Percentiles rank a stretch among this genome's conserved stretches.
phyloP scores from a whole-genome alignment of 257 asterid species.

The Asclepias syriaca region DNA sequence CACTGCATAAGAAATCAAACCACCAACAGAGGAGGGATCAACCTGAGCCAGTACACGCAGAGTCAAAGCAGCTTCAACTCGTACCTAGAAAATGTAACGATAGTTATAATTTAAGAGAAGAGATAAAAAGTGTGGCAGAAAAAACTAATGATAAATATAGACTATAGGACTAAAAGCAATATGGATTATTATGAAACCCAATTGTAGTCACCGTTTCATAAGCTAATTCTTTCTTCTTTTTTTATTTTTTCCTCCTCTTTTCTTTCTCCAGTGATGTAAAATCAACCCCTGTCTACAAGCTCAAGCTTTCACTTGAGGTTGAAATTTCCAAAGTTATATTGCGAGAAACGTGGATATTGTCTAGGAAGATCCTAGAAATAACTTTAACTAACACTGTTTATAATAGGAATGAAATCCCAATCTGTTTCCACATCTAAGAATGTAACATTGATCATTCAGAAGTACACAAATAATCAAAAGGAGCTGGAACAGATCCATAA shows the following conservation, averaged over 20 bases:
- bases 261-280: background rate
- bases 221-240: background rate
- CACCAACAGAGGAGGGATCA: conserved; percentile 95
- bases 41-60: conserved; percentile 90
- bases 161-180: background rate
- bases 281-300: too few relatives aligned
- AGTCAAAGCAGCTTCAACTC: conserved; percentile 96
- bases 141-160: background rate
- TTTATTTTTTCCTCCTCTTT: background rate
- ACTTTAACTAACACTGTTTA: background rate
- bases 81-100: conserved; percentile 50
- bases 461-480: background rate
- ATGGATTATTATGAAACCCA: background rate
- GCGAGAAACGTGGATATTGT: background rate
- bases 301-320: too few relatives aligned
- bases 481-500: background rate
- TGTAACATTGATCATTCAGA: background rate
- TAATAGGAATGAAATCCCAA: background rate
- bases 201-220: background rate
- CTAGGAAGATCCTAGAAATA: background rate
- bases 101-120: conserved; percentile 1
- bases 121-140: background rate
- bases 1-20: conserved; percentile 90
- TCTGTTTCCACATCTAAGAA: background rate
- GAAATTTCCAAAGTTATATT: background rate